Conservation (phyloP, 345 rosid genomes). For the Salix brachista region DNA sequence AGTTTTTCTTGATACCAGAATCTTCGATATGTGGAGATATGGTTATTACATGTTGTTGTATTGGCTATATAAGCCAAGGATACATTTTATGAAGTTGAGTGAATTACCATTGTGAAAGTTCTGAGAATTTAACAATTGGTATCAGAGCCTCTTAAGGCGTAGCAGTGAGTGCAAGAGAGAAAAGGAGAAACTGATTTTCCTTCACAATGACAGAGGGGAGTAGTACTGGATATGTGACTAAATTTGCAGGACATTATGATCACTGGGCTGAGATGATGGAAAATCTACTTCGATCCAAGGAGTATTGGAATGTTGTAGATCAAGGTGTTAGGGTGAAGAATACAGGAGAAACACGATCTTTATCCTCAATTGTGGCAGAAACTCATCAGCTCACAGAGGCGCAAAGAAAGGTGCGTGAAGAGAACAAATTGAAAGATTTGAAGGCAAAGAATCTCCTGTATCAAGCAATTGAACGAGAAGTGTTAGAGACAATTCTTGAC, state of each 20-base stretch:
- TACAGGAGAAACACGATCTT: background rate
- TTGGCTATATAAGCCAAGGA: too few relatives aligned
- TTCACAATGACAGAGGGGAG: background rate
- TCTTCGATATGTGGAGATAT: too few relatives aligned
- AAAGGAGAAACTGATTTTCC: too few relatives aligned
- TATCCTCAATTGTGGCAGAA: fast-evolving
- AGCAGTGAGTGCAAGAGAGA: too few relatives aligned
- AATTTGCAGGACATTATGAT: background rate
- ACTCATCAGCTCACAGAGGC: fast-evolving
- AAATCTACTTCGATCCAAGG: background rate
- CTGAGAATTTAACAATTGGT: too few relatives aligned
- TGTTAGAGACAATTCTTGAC: conserved; percentile 9
- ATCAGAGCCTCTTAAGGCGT: too few relatives aligned
- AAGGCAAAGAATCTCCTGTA: conserved; percentile 8
- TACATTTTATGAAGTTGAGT: fast-evolving
- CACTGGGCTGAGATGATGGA: conserved; percentile 6
- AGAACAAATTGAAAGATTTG: background rate
- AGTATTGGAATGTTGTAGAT: background rate
- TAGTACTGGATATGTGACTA: background rate
- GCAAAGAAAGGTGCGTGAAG: background rate
- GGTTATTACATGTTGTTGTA: too few relatives aligned
- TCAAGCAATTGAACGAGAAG: conserved; percentile 3
- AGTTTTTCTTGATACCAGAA: too few relatives aligned
- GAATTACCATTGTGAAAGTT: too few relatives aligned
- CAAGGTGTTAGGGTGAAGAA: background rate